Evolutionary conservation across 2,329 filamentous ascomycete species (phyloP).

Genomic region (Tothia fuscella): DNA sequence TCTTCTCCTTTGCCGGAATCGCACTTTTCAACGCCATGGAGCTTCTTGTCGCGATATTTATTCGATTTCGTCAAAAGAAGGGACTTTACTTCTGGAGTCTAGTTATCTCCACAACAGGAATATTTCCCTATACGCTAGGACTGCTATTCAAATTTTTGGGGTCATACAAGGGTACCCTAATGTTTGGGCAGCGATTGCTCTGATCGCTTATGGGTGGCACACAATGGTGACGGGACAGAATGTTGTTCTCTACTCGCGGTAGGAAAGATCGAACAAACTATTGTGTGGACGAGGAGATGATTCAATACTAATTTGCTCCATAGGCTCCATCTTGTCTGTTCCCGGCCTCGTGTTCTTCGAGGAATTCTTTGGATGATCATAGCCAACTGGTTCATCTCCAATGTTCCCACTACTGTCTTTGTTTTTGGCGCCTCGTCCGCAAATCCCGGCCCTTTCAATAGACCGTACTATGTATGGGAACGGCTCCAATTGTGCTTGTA

Average conservation of each 20-base stretch:
- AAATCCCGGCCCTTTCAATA: slow-evolving; percentile 22
- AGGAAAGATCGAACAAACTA: too few relatives aligned
- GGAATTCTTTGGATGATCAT: slow-evolving; percentile 47
- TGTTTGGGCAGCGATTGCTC: slow-evolving; percentile 20
- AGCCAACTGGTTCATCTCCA: slow-evolving; percentile 40
- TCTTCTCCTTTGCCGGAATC: slow-evolving; percentile 12
- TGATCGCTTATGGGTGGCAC: slow-evolving; percentile 45
- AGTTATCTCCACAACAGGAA: slow-evolving; percentile 30
- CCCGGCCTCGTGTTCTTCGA: slow-evolving; percentile 36
- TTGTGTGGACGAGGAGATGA: too few relatives aligned
- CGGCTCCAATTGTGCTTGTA: slow-evolving; percentile 34
- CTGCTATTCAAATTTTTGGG: slow-evolving; percentile 35
- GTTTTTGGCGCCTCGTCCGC: slow-evolving; percentile 39
- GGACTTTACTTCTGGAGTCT: slow-evolving; percentile 40
- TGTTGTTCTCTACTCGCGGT: slow-evolving; percentile 51
- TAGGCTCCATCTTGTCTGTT: slow-evolving; percentile 47
- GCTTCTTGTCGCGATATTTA: slow-evolving; percentile 33
- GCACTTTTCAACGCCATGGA: slow-evolving; percentile 34
- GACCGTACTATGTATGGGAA: slow-evolving; percentile 31
- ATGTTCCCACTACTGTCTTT: slow-evolving; percentile 43
- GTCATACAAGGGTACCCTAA: slow-evolving; percentile 27
- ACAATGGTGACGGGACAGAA: slow-evolving; percentile 51
- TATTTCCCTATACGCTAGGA: slow-evolving; percentile 35
- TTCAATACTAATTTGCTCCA: too few relatives aligned
- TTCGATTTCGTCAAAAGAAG: slow-evolving; percentile 34